Percentiles rank a stretch among this genome's conserved stretches.
phyloP scores from a whole-genome alignment of 192 early-diverging fungal genomes.

The Entomortierella beljakovae region DNA sequence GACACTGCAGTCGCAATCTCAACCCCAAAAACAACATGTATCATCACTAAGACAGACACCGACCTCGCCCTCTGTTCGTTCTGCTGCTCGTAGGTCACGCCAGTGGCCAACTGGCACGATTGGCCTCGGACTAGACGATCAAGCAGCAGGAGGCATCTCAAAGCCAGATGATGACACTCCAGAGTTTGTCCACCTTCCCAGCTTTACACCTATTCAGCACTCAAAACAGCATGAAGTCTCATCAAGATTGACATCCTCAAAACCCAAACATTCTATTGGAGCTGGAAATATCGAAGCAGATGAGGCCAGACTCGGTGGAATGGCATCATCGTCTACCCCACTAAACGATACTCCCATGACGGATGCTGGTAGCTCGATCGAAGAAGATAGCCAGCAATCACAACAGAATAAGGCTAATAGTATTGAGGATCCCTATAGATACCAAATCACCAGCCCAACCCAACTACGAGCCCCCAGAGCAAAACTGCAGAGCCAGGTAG shows the following conservation, averaged over 20 bases:
- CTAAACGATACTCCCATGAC: background rate
- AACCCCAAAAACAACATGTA: slow-evolving; percentile 15
- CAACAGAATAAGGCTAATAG: background rate
- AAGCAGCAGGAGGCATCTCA: background rate
- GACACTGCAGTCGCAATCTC: slow-evolving; percentile 10
- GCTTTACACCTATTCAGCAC: background rate
- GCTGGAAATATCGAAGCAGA: background rate
- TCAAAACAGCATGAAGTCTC: background rate
- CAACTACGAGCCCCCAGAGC: slow-evolving; percentile 5
- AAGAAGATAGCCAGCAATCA: background rate
- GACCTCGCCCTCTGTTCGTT: background rate
- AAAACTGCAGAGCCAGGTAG: background rate
- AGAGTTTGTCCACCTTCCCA: background rate
- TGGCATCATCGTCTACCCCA: background rate
- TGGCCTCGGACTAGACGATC: background rate
- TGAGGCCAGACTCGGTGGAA: background rate
- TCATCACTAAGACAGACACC: background rate
- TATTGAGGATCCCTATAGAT: slow-evolving; percentile 18
- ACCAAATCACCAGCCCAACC: slow-evolving; percentile 16
- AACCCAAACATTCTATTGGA: background rate
- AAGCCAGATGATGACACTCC: background rate
- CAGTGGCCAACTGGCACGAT: slow-evolving; percentile 4
- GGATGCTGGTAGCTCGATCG: background rate
- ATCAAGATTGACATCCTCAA: background rate
- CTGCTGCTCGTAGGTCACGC: background rate